Conservation (phyloP, 148 eudicot species). For the Talinum fruticosum region DNA sequence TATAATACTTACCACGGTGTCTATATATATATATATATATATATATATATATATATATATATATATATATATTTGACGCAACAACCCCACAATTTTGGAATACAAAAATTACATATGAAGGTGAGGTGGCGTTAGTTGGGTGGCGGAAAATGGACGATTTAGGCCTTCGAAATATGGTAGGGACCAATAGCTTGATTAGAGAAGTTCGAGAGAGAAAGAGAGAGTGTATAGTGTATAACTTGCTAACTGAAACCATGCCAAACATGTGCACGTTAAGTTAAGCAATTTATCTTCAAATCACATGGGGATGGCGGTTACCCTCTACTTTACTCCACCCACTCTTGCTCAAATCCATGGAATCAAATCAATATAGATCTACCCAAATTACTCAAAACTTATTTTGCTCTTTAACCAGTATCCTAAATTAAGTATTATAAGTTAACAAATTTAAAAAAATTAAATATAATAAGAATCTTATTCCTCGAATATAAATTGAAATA, state of each 20-base stretch:
- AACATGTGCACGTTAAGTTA: constrained; percentile 18
- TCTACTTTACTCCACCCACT: not conserved
- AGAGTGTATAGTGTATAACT: not conserved
- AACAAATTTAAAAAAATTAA: too few relatives aligned
- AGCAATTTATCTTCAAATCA: constrained; percentile 5
- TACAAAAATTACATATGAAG: not conserved
- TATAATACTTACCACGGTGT: too few relatives aligned
- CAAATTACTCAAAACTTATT: too few relatives aligned
- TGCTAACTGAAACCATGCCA: constrained; percentile 10
- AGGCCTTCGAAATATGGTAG: not conserved
- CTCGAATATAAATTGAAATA: too few relatives aligned
- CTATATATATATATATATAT: too few relatives aligned
- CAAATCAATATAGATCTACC: not conserved
- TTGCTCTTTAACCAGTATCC: too few relatives aligned
- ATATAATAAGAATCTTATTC: too few relatives aligned
- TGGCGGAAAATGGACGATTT: not conserved
- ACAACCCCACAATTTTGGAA: not conserved
- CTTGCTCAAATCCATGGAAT: not conserved
- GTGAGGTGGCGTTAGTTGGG: not conserved
- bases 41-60: too few relatives aligned
- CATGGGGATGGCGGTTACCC: constrained; percentile 7
- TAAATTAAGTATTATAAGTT: too few relatives aligned
- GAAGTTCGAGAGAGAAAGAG: not conserved
- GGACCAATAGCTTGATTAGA: not conserved
- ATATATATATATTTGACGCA: too few relatives aligned